Evolutionary conservation across 176 grass and related monocot species (phyloP), one percentile per base, ranked within the genome.

Genomic region (Typha latifolia): DNA sequence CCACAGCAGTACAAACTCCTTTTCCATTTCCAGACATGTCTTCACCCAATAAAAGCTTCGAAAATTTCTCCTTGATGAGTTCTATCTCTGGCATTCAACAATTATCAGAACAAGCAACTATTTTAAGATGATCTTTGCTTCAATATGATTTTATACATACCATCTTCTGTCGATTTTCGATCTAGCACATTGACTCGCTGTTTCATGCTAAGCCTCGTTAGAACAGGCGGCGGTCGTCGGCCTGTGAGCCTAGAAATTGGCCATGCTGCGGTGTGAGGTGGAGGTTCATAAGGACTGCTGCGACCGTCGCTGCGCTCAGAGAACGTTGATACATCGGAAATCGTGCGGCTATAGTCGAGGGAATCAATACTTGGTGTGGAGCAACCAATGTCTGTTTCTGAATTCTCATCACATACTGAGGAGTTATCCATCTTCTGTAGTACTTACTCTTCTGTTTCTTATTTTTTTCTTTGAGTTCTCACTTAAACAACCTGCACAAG

Each of bases 11-110:
- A 81, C 88, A 97, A 61, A 97, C 88, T 72, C 93, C 93, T 78
- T 92, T 97, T 49, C 93, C 83, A 64, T 68, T 72, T 61, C 93
- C 93, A 14, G 93, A 92, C 93, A 97, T 97, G 81, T 97, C 93
- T 82, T 97, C 93, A 48, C 93, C 93, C 26, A 97, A 71, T 57
- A 97, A 85, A 19, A 97, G 93, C 78, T 97, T 97, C 12, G 94
- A 84, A 70, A 97, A 97, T 66, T 90, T 79, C 89, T 97, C 94
- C 71, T 90, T 97, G 62, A 97, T 82, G 52, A 90, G 84, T 79
- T 97, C 94, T 56, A 97, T 22, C 81, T 97, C 90, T 89, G 80
- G 43, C 47, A 56, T 9, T 69, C 53, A 68, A 69, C 10, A 21
- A 68, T 21, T 20, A 69, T 49, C 12, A 68, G 59, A 69, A 66